phyloP scores from a whole-genome alignment of 2,329 filamentous ascomycete genomes.

The Orbilia quercus region DNA sequence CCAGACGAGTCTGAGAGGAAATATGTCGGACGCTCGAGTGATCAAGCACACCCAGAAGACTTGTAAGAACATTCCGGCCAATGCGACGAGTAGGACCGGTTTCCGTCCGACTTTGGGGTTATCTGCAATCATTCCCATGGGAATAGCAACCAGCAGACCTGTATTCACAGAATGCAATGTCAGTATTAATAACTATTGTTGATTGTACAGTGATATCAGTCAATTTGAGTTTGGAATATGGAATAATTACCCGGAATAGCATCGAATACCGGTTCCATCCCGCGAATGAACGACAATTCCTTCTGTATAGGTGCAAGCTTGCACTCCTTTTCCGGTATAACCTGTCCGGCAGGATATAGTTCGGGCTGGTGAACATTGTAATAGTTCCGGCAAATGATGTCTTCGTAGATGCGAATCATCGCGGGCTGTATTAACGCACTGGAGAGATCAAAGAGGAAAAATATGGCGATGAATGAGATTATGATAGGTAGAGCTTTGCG shows the following conservation, averaged over 20 bases:
- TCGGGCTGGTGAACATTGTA: constrained; percentile 26
- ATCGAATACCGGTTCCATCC: constrained; percentile 53
- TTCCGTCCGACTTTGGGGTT: constrained; percentile 51
- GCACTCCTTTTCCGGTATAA: constrained; percentile 45
- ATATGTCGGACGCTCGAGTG: constrained; percentile 25
- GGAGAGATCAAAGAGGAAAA: constrained; percentile 33
- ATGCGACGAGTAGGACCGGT: constrained; percentile 23
- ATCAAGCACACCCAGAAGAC: constrained; percentile 17
- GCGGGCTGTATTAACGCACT: constrained; percentile 17
- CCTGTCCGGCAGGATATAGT: constrained; percentile 11
- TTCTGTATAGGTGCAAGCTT: constrained; percentile 47
- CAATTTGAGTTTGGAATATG: background rate
- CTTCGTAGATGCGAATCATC: constrained; percentile 47
- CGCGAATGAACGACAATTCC: constrained; percentile 36
- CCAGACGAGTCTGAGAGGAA: constrained; percentile 48
- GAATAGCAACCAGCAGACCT: constrained; percentile 43
- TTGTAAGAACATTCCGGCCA: constrained; percentile 20
- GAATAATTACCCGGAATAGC: constrained; percentile 41
- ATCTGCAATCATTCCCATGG: constrained; percentile 50
- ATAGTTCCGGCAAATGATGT: constrained; percentile 49
- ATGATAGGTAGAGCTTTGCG: constrained; percentile 24
- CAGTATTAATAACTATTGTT: constrained; percentile 5
- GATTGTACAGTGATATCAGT: background rate
- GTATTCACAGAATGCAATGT: background rate
- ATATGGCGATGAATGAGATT: constrained; percentile 9